phyloP scores from a whole-genome alignment of 371 early-diverging fungal species.

The Mucor circinelloides region DNA sequence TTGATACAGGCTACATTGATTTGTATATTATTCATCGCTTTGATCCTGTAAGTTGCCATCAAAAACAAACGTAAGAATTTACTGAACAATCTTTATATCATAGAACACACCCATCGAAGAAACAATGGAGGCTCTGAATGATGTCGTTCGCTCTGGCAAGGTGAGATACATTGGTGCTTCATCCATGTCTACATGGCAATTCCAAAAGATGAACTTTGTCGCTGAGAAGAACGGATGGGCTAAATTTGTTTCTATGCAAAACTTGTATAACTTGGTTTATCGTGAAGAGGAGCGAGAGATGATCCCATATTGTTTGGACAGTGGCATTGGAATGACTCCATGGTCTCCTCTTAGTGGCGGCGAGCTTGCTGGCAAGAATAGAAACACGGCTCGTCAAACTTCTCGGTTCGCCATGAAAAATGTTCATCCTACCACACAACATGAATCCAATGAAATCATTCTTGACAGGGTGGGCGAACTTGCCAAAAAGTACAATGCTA shows the following conservation, averaged over 20 bases:
- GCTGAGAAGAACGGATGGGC: slow-evolving; percentile 58
- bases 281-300: slow-evolving; percentile 70
- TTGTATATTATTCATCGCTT: slow-evolving; percentile 60
- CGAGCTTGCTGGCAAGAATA: slow-evolving; percentile 36
- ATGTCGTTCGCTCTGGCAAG: slow-evolving; percentile 52
- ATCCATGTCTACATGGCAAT: slow-evolving; percentile 38
- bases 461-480: slow-evolving; percentile 45
- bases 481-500: slow-evolving; percentile 38
- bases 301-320: slow-evolving; percentile 51
- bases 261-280: slow-evolving; percentile 55
- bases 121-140: slow-evolving; percentile 60
- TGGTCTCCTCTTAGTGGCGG: slow-evolving; percentile 59
- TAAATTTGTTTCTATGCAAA: slow-evolving; percentile 55
- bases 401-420: background rate
- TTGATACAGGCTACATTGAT: slow-evolving; percentile 62
- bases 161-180: slow-evolving; percentile 50
- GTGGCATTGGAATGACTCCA: slow-evolving; percentile 49
- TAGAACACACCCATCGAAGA: slow-evolving; percentile 49
- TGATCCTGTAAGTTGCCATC: slow-evolving; percentile 24
- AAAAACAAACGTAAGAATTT: no score
- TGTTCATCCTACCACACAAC: background rate
- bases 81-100: background rate
- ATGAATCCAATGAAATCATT: slow-evolving; percentile 19
- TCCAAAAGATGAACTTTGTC: slow-evolving; percentile 41
- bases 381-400: slow-evolving; percentile 9